Conservation (phyloP, 1,284 basidiomycete species). For the Cutaneotrichosporon dermatis region DNA sequence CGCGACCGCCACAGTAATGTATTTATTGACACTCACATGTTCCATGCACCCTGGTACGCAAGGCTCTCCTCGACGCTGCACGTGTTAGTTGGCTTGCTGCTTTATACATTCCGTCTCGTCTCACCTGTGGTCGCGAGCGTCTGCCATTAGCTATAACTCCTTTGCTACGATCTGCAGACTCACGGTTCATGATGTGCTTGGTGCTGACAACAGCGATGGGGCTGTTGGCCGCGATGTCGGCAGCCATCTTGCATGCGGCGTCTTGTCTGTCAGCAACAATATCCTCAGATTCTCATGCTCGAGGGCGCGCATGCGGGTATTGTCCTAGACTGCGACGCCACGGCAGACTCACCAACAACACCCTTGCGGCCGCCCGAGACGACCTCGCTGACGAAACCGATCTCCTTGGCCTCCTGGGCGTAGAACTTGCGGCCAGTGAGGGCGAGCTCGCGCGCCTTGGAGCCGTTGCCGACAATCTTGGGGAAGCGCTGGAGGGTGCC, state of each 20-base stretch:
- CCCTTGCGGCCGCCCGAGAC: conserved; percentile 62
- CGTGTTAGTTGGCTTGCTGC: too few relatives aligned
- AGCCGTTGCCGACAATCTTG: conserved; percentile 74
- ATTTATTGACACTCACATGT: conserved; percentile 47
- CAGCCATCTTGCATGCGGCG: conserved; percentile 66
- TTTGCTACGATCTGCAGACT: conserved; percentile 11
- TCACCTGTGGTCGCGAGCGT: conserved; percentile 71
- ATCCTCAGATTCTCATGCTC: too few relatives aligned
- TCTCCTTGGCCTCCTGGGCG: conserved; percentile 62
- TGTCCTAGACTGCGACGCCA: too few relatives aligned
- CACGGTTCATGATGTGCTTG: conserved; percentile 63
- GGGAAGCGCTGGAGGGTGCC: conserved; percentile 82
- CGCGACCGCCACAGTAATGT: too few relatives aligned
- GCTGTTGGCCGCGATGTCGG: conserved; percentile 67
- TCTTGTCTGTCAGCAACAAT: conserved; percentile 22
- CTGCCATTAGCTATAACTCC: conserved; percentile 32
- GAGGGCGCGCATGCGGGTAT: too few relatives aligned
- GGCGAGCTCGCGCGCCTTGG: conserved; percentile 72
- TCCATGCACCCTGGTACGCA: conserved; percentile 74
- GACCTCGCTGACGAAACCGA: conserved; percentile 74
- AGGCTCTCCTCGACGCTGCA: conserved; percentile 70
- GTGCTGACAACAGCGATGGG: conserved; percentile 75
- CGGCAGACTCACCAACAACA: conserved; percentile 50
- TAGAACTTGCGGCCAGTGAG: conserved; percentile 71
- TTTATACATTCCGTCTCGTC: too few relatives aligned